Evolutionary conservation across 495 filamentous ascomycete species (phyloP), one percentile per base, ranked within the genome.

Genomic region (Penicillium psychrofluorescens): DNA sequence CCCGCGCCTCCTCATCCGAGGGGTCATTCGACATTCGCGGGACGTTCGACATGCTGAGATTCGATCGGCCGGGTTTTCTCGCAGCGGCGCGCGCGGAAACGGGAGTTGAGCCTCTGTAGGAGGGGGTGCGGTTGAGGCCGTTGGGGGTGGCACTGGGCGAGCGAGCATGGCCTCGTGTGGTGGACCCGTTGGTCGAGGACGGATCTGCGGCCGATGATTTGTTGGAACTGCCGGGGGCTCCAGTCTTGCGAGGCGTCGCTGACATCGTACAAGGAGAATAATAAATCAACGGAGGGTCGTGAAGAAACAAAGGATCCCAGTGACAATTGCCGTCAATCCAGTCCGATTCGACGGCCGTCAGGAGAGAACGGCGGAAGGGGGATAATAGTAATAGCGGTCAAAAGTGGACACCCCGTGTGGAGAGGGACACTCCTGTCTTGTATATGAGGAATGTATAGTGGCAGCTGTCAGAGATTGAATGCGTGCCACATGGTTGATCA

Each of bases 71-170:
- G 39, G 81, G 74, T 54, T 81, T 75, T 55, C 83, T 73, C 44
- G 76, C 71, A 36, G 82, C 76, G 13, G 79, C 80, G 51, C 84
- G 80, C 41, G 84, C 84, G 37, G 84, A 85, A 11, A 86, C 75
- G 16, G 82, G 82, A 4, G 79, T 78, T 1, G 69, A 71, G 11
- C 60, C 60, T 45, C 70, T 61, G 30, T 59, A 51, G 27, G 70
- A 73, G 6, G 70, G 69, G 34, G 63, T 55, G 29, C 70, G 64
- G 48, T 63, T 63, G 22, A 69, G 44, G 12, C 67, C 63, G 53
- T 69, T 70, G 35, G 61, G 54, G 14, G 66, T 42, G 13, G 60
- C 40, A 45, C 63, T 71, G 35, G 70, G 67, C 43, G 70, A 70
- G 48, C 65, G 62, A 43, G 57, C 55, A 62, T 71, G 67, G 33